Percentiles rank a stretch among this genome's conserved stretches.
Conservation (phyloP, 257 asterid species). For the Petunia axillaris region DNA sequence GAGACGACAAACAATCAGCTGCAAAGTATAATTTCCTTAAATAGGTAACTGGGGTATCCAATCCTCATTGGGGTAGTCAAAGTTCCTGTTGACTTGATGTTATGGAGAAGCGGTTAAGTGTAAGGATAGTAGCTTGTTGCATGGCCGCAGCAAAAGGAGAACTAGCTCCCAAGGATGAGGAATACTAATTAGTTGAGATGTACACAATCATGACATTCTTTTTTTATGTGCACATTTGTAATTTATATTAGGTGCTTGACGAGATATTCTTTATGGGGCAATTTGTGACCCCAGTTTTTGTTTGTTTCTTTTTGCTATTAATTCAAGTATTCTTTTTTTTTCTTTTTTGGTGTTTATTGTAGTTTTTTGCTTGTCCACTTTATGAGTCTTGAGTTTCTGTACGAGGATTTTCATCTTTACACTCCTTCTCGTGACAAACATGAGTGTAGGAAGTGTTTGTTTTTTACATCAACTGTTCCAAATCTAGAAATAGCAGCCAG, state of each 20-base stretch:
- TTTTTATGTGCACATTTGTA: neutral
- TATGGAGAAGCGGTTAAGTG: neutral
- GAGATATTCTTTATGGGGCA: neutral
- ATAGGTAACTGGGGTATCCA: neutral
- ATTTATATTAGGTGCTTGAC: neutral
- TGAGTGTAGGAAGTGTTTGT: neutral
- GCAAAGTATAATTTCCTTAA: neutral
- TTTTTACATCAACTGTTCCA: no score
- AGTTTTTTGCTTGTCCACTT: neutral
- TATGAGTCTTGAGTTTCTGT: no score
- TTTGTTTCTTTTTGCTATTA: neutral
- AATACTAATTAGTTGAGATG: neutral
- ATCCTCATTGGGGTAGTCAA: neutral
- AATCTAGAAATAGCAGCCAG: no score
- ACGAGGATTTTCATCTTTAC: neutral
- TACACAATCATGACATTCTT: conserved; percentile 14
- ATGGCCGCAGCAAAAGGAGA: conserved; percentile 6
- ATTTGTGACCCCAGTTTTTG: neutral
- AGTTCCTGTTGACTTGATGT: neutral
- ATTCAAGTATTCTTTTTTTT: neutral
- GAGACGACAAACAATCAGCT: conserved; percentile 28
- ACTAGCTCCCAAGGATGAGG: neutral
- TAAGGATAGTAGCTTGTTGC: neutral
- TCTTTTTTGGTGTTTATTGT: neutral
- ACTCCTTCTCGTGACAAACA: neutral